Evolutionary conservation across 768 basidiomycete species (phyloP), one percentile per base, ranked within the genome.

Genomic region (Neoboletus subvelutipes): DNA sequence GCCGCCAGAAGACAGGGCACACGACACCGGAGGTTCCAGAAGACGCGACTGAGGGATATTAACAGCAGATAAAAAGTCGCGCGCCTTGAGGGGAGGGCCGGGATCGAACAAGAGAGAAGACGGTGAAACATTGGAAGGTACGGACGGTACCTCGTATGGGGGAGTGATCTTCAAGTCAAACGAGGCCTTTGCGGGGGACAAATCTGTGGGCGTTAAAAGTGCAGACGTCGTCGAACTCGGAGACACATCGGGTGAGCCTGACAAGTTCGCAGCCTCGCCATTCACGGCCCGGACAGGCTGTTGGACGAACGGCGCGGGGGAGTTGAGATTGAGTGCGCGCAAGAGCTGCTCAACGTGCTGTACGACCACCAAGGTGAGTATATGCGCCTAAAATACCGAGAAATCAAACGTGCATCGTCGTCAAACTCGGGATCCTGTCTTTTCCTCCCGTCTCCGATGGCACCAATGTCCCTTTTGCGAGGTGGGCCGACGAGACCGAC

Each of bases 291-390:
- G 77, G 41, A 77, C 60, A 28, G 81, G 77, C 60, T 76, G 70
- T 13, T 79, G 79, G 43, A 73, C 65, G 46, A 72, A 68, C 57
- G 83, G 84, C 60, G 77, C 81, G 15, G 90, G 90, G 31, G 90
- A 92, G 66, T 85, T 86, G 63, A 92, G 83, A 67, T 92, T 87
- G 48, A 92, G 77, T 15, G 88, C 84, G 40, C 90, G 85, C 53
- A 92, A 77, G 45, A 92, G 80, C 73, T 91, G 88, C 65, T 90
- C 89, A 57, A 92, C 86, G 66, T 90, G 86, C 88, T 90, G 61
- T 28, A 59, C 59, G 64, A 53, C 28, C 15, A 10, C 13, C n/a
- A 8, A 57, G 65, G 67, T 67, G 70, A 62, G 55, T 73, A 70
- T 73, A 71, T 68, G 67, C 66, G 67, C 55, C 15, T 0, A 9